Base-by-base conservation (phyloP, 2,329 filamentous ascomycete genomes). In the Epichloe glyceriae region DNA sequence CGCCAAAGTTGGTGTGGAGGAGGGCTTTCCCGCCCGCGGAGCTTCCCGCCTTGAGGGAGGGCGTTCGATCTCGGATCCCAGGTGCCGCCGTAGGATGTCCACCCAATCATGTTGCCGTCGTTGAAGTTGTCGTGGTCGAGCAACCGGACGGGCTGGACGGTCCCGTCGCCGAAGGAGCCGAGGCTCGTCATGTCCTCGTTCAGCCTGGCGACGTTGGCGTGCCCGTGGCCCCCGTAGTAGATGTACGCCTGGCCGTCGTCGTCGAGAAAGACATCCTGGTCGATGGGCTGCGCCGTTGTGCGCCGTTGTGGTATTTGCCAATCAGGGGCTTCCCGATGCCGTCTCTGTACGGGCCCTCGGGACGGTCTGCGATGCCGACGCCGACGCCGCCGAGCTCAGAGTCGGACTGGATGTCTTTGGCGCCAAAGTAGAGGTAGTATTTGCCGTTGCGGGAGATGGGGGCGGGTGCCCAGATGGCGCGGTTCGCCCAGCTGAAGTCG, bases 371-470 rank as follows among this genome's bases (percentile, higher is more conserved):
- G 4, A 66, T 59, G 8, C 56, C 67, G 14, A 69, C 62, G 17
- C 67, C 66, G 46, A 69, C 66, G 30, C 68, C 66, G 3, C 66
- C 67, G 19, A 74, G 65, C 22, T 74, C 60, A 17, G 52, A 47
- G 45, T 59, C 49, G 22, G 53, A 46, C 61, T 68, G 67, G 43
- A 72, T 69, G 50, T 75, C 73, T 39, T 74, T 75, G 37, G 72
- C 73, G 42, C 64, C 70, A 54, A 75, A 76, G 59, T 76, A 76
- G 49, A 76, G 63, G 55, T 70, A 75, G 57, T 74, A 75, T 40
- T 66, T 69, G 11, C 68, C 70, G 53, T 72, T 64, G 35, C 70
- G 65, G 14, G 55, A 55, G 37, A 71, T 64, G 12, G 73, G 68
- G 0, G 72, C 70, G 0, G 73, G 73, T 2, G 72, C 73, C 73